Conservation (phyloP, 805 yeast species). For the Candida sakaeoensis region DNA sequence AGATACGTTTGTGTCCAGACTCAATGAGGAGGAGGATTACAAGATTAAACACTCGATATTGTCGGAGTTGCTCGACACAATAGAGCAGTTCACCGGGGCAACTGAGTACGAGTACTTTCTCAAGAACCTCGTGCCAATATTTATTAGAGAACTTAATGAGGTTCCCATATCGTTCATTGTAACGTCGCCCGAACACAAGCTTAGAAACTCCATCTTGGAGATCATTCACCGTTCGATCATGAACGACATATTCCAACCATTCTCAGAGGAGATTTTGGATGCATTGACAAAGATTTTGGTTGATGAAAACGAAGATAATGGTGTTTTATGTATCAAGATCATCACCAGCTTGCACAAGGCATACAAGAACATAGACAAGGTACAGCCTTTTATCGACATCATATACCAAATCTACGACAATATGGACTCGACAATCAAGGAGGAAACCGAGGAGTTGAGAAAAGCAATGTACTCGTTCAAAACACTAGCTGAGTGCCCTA, state of each 20-base stretch:
- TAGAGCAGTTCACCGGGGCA: conserved; percentile 78
- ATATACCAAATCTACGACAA: conserved; percentile 76
- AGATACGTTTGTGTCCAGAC: conserved; percentile 63
- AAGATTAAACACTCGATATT: conserved; percentile 63
- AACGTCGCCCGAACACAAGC: conserved; percentile 68
- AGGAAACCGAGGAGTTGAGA: conserved; percentile 41
- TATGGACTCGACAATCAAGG: conserved; percentile 70
- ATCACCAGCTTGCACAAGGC: conserved; percentile 82
- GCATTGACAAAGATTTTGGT: conserved; percentile 57
- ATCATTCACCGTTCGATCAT: conserved; percentile 76
- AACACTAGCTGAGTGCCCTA: conserved; percentile 93
- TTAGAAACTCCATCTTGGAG: conserved; percentile 74
- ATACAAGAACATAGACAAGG: conserved; percentile 69
- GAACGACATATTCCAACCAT: conserved; percentile 76
- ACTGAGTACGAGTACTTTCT: conserved; percentile 79
- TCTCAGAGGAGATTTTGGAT: conserved; percentile 57
- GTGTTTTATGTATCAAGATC: conserved; percentile 84
- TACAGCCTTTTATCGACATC: conserved; percentile 72
- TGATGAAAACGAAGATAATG: conserved; percentile 92
- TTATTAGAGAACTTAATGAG: conserved; percentile 56
- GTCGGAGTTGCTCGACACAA: conserved; percentile 80
- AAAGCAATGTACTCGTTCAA: conserved; percentile 81
- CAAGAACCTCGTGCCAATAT: conserved; percentile 64
- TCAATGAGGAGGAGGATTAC: conserved; percentile 53
- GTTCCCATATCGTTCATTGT: conserved; percentile 72